These are phyloP conservation scores for Agaricus sinodeliciosus DNA, from an alignment of 768 basidiomycete species.

Conservation along the genomic window DNA sequence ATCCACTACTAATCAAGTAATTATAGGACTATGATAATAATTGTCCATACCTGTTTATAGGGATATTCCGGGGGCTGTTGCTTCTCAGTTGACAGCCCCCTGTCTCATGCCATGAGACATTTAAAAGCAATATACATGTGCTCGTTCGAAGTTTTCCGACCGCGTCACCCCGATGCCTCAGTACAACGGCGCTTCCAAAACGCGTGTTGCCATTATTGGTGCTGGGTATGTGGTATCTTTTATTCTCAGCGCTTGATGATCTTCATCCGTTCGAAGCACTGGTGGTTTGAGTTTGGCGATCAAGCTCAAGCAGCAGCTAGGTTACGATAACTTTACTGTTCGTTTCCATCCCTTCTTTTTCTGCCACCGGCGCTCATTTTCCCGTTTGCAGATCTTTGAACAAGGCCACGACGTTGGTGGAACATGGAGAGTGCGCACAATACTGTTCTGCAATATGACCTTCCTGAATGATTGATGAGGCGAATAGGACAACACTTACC, in stretches of 20 bases:
- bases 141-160: too few relatives aligned
- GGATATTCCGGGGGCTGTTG: too few relatives aligned
- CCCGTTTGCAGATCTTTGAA: constrained; percentile 35
- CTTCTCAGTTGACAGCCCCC: too few relatives aligned
- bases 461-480: neutral
- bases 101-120: too few relatives aligned
- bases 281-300: constrained; percentile 39
- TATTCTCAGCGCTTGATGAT: neutral
- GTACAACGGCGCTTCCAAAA: constrained; percentile 1
- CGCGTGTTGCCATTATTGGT: constrained; percentile 26
- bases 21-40: too few relatives aligned
- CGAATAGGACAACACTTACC: constrained; percentile 29
- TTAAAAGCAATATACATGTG: too few relatives aligned
- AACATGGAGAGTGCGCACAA: constrained; percentile 41
- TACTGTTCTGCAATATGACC: neutral
- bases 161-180: neutral
- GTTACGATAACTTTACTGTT: constrained; percentile 35
- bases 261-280: constrained; percentile 19
- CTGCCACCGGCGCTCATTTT: neutral
- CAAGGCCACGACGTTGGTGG: constrained; percentile 39
- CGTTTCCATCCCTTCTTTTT: constrained; percentile 4
- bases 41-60: too few relatives aligned
- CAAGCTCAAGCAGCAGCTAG: constrained; percentile 29
- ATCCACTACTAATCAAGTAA: too few relatives aligned
- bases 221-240: constrained; percentile 21